Evolutionary conservation across 1,284 basidiomycete species (phyloP).

Genomic region (Rhodofomes roseus): DNA sequence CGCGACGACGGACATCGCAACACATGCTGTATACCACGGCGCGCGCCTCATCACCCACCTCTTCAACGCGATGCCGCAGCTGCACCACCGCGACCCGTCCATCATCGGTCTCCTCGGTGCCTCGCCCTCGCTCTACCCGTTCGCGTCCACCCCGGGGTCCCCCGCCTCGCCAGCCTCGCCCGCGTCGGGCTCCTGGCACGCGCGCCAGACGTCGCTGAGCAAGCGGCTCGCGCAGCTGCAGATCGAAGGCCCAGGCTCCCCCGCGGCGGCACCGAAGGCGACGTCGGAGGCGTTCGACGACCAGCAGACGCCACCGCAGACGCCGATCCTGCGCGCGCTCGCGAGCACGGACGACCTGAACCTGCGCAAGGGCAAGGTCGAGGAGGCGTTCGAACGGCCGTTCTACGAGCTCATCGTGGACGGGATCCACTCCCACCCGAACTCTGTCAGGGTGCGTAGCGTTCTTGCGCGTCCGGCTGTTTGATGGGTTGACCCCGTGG

Average conservation of each 20-base stretch:
- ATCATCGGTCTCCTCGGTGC: constrained; percentile 87
- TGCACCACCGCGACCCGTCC: constrained; percentile 81
- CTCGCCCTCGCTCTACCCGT: constrained; percentile 55
- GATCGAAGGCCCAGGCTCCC: constrained; percentile 9
- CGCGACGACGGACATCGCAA: constrained; percentile 64
- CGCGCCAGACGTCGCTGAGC: constrained; percentile 18
- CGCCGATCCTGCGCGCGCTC: constrained; percentile 35
- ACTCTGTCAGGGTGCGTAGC: constrained; percentile 73
- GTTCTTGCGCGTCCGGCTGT: background rate
- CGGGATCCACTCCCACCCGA: constrained; percentile 88
- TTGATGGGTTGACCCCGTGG: background rate
- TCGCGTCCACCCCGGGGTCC: constrained; percentile 24
- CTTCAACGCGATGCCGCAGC: constrained; percentile 89
- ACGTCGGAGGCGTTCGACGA: constrained; percentile 66
- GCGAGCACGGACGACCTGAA: constrained; percentile 20
- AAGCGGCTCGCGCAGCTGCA: constrained; percentile 17
- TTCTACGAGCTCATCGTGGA: constrained; percentile 91
- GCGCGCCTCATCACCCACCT: constrained; percentile 87
- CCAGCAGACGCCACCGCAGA: constrained; percentile 55
- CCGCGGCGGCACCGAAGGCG: constrained; percentile 22
- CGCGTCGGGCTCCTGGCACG: constrained; percentile 16
- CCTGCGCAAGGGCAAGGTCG: constrained; percentile 33
- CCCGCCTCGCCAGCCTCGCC: constrained; percentile 18
- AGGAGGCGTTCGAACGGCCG: constrained; percentile 59
- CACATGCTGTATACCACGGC: constrained; percentile 62